Conservation (phyloP, 768 basidiomycete genomes). For the Neoboletus magnificus region DNA sequence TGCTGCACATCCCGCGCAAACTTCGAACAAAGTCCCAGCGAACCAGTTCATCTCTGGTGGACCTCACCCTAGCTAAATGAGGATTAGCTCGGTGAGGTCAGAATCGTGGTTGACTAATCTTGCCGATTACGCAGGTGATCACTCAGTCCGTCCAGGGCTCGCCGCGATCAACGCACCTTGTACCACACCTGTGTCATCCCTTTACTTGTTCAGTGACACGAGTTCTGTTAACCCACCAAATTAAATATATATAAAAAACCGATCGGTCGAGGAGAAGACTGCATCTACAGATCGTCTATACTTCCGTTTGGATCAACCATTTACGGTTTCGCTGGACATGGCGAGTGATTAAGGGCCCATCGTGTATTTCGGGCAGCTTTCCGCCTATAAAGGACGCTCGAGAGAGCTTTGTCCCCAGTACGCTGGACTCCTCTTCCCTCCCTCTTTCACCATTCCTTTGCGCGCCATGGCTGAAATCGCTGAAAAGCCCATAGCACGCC, state of each 20-base stretch:
- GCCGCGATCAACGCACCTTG: background rate
- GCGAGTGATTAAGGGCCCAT: background rate
- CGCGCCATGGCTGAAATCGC: constrained; percentile 20
- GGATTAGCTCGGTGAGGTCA: constrained; percentile 8
- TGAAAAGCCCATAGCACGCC: constrained; percentile 16
- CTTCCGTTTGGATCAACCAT: background rate
- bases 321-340: constrained; percentile 2
- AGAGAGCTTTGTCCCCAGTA: background rate
- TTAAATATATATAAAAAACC: constrained; percentile 3
- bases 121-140: constrained; percentile 12
- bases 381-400: constrained; percentile 22
- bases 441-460: constrained; percentile 1
- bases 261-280: constrained; percentile 1
- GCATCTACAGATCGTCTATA: background rate
- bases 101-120: background rate
- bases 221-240: background rate
- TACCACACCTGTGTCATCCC: background rate
- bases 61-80: background rate
- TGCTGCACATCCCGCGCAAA: background rate
- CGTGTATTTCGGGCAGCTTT: background rate
- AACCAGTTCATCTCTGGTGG: constrained; percentile 7
- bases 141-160: background rate
- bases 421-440: background rate
- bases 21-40: background rate
- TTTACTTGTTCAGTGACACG: background rate